These are phyloP conservation scores for Carex scoparia DNA, from an alignment of 176 grass and related monocot genomes.

Conservation along the genomic window DNA sequence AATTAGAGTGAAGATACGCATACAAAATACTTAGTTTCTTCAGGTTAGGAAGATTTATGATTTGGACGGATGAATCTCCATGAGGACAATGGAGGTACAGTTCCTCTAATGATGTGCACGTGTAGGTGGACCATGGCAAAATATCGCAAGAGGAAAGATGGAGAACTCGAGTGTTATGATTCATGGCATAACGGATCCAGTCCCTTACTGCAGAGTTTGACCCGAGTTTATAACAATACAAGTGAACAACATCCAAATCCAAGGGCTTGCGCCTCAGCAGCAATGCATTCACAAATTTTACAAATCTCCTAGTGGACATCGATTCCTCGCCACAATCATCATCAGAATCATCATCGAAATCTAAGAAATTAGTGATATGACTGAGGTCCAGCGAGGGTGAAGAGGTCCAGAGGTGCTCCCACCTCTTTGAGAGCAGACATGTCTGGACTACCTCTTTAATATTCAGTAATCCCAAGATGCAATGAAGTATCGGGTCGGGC, in stretches of 20 bases:
- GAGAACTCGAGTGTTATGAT: neutral
- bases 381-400: neutral
- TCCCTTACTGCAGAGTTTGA: neutral
- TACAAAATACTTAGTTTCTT: neutral
- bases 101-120: neutral
- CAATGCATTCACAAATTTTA: neutral
- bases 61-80: neutral
- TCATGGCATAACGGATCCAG: neutral
- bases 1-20: neutral
- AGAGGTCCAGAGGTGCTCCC: neutral
- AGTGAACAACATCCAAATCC: neutral
- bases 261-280: neutral
- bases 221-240: neutral
- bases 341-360: neutral
- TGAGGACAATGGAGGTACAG: neutral
- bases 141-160: neutral
- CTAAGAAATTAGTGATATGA: too few relatives aligned
- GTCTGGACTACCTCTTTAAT: neutral
- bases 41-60: neutral
- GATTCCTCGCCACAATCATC: too few relatives aligned
- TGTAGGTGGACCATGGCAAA: neutral
- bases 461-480: neutral
- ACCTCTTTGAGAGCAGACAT: conserved; percentile 7
- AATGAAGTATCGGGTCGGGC: neutral
- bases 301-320: neutral